Evolutionary conservation across 2,329 filamentous ascomycete species (phyloP).

Genomic region (Penicillium hordei): DNA sequence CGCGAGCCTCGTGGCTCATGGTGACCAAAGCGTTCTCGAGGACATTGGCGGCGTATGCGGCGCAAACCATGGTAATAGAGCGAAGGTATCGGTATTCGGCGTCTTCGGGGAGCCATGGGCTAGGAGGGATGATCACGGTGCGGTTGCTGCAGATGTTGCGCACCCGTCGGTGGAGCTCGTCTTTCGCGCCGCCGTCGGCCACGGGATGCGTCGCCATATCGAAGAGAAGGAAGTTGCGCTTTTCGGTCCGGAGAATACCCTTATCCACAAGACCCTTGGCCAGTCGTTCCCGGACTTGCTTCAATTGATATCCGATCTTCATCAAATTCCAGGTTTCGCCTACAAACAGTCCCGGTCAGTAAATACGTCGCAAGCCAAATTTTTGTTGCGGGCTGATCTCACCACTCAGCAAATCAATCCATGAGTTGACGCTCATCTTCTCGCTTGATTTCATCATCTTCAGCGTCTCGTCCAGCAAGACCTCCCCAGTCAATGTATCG

Average conservation of each 20-base stretch:
- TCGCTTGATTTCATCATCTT: slow-evolving; percentile 99
- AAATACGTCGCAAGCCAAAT: neutral
- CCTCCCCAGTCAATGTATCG: slow-evolving; percentile 93
- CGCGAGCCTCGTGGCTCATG: slow-evolving; percentile 88
- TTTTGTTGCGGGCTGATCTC: slow-evolving; percentile 34
- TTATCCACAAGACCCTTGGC: slow-evolving; percentile 98
- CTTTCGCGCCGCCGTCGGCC: slow-evolving; percentile 92
- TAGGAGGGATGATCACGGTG: slow-evolving; percentile 83
- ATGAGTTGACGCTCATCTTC: slow-evolving; percentile 99
- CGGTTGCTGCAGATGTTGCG: slow-evolving; percentile 89
- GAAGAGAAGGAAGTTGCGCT: slow-evolving; percentile 98
- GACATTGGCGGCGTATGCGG: slow-evolving; percentile 95
- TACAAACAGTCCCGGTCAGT: slow-evolving; percentile 42
- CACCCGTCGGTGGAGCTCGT: slow-evolving; percentile 91
- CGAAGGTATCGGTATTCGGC: slow-evolving; percentile 91
- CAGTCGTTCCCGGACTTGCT: slow-evolving; percentile 95
- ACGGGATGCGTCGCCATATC: slow-evolving; percentile 99
- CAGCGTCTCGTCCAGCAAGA: slow-evolving; percentile 91
- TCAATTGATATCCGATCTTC: slow-evolving; percentile 99
- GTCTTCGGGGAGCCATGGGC: slow-evolving; percentile 88
- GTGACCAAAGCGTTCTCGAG: slow-evolving; percentile 96
- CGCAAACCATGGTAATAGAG: slow-evolving; percentile 95
- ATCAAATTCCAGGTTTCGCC: slow-evolving; percentile 99
- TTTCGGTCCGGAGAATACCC: slow-evolving; percentile 96
- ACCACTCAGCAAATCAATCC: slow-evolving; percentile 99